A percentile compares a stretch with the other conserved stretches of the same genome.
phyloP scores from a whole-genome alignment of 2,329 filamentous ascomycete species.

The Aspergillus hiratsukae region DNA sequence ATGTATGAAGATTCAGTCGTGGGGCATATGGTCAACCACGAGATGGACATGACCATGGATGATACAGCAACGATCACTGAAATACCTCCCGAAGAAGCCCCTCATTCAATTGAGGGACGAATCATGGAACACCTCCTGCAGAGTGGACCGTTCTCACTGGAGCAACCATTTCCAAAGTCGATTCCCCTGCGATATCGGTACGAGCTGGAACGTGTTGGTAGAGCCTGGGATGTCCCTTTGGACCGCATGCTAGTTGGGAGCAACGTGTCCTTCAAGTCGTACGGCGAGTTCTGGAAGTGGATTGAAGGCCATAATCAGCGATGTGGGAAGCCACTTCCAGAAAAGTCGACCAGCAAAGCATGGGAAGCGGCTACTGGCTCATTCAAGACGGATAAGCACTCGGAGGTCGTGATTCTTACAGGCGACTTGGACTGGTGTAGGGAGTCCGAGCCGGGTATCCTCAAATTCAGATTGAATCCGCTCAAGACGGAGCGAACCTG shows the following conservation, averaged over 20 bases:
- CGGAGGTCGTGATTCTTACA: slow-evolving; percentile 37
- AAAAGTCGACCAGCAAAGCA: slow-evolving; percentile 25
- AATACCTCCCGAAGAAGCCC: slow-evolving; percentile 3
- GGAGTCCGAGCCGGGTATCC: slow-evolving; percentile 27
- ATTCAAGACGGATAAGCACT: slow-evolving; percentile 32
- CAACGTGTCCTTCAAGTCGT: slow-evolving; percentile 19
- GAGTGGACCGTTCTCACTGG: slow-evolving; percentile 34
- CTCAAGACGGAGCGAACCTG: slow-evolving; percentile 40
- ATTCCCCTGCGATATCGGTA: slow-evolving; percentile 35
- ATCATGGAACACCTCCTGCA: slow-evolving; percentile 27
- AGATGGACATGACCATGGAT: slow-evolving; percentile 12
- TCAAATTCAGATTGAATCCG: slow-evolving; percentile 39
- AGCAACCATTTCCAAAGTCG: slow-evolving; percentile 20
- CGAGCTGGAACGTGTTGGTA: slow-evolving; percentile 34
- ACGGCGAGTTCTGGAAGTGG: slow-evolving; percentile 33
- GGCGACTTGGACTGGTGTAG: slow-evolving; percentile 39
- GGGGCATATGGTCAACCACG: slow-evolving; percentile 16
- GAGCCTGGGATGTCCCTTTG: slow-evolving; percentile 25
- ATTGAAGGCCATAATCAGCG: slow-evolving; percentile 23
- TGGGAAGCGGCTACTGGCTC: slow-evolving; percentile 33
- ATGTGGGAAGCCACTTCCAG: slow-evolving; percentile 22
- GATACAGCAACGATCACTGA: neutral
- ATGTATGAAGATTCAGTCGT: slow-evolving; percentile 25
- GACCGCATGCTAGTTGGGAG: slow-evolving; percentile 26
- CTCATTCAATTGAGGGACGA: slow-evolving; percentile 13